These are phyloP conservation scores for Ophiosphaerella korrae DNA, from an alignment of 2,329 filamentous ascomycete genomes.

Conservation along the genomic window DNA sequence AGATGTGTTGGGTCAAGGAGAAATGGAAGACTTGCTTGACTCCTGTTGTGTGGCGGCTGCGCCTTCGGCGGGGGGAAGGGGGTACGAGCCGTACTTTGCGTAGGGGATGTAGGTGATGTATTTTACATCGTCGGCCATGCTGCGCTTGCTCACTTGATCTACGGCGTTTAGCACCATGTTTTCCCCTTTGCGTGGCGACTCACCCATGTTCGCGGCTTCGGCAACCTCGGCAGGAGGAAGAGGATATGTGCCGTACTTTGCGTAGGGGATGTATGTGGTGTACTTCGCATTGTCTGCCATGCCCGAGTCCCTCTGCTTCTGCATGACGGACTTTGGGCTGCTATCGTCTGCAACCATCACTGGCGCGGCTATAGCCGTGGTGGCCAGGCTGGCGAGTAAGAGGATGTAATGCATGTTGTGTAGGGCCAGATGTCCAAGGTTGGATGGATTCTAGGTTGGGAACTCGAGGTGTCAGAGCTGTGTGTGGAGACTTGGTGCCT, in stretches of 20 bases:
- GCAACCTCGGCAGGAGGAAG: background rate
- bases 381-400: constrained; percentile 13
- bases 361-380: constrained; percentile 15
- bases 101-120: constrained; percentile 12
- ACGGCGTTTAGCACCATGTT: too few species aligned
- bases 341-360: background rate
- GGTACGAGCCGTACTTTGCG: constrained; percentile 7
- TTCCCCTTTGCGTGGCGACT: background rate
- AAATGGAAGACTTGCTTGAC: background rate
- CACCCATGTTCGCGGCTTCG: constrained; percentile 3
- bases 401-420: constrained; percentile 21
- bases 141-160: background rate
- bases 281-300: constrained; percentile 7
- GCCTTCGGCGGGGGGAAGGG: constrained; percentile 1
- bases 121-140: constrained; percentile 3
- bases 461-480: background rate
- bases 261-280: constrained; percentile 2
- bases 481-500: background rate
- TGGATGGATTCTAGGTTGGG: background rate
- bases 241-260: constrained; percentile 1
- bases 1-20: too few species aligned
- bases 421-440: background rate
- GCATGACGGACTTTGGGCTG: too few species aligned
- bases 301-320: too few species aligned
- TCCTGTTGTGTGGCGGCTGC: constrained; percentile 6